These are phyloP conservation scores for Fusarium sp. DNA, from an alignment of 2,329 filamentous ascomycete genomes.

Conservation along the genomic window DNA sequence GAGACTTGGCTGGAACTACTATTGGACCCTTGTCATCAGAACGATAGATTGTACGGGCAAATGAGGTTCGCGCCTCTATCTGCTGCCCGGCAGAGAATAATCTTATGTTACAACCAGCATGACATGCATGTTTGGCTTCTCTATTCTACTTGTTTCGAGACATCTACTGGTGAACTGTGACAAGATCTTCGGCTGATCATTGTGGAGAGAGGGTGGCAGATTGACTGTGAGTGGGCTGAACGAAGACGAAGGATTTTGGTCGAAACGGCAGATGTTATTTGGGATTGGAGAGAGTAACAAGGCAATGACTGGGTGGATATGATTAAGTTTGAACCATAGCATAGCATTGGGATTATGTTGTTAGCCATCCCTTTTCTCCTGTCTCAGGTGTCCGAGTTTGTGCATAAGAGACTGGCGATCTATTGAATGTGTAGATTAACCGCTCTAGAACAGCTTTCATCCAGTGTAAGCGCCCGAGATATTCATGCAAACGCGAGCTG, in stretches of 20 bases:
- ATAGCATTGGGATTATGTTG: neutral
- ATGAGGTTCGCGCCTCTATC: slow-evolving; percentile 52
- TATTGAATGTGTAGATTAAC: neutral
- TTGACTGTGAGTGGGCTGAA: neutral
- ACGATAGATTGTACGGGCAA: slow-evolving; percentile 54
- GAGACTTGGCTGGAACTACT: slow-evolving; percentile 34
- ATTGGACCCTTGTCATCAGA: slow-evolving; percentile 45
- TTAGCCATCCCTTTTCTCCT: neutral
- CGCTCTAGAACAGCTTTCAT: neutral
- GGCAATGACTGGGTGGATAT: neutral
- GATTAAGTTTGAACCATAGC: neutral
- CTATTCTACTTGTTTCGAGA: slow-evolving; percentile 5
- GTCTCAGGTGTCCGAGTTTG: slow-evolving; percentile 29
- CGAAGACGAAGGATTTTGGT: neutral
- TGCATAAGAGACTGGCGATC: slow-evolving; percentile 13
- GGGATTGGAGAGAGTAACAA: slow-evolving; percentile 2
- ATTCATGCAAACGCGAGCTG: slow-evolving; percentile 14
- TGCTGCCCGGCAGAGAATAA: slow-evolving; percentile 48
- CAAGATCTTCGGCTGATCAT: neutral
- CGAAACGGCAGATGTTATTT: slow-evolving; percentile 7
- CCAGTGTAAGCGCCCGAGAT: slow-evolving; percentile 3
- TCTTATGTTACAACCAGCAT: slow-evolving; percentile 48
- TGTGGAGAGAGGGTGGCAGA: neutral
- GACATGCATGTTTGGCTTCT: slow-evolving; percentile 39
- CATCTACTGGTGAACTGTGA: slow-evolving; percentile 7